Base-by-base conservation (phyloP, 2,329 filamentous ascomycete genomes). In the Esteya vermicola region DNA sequence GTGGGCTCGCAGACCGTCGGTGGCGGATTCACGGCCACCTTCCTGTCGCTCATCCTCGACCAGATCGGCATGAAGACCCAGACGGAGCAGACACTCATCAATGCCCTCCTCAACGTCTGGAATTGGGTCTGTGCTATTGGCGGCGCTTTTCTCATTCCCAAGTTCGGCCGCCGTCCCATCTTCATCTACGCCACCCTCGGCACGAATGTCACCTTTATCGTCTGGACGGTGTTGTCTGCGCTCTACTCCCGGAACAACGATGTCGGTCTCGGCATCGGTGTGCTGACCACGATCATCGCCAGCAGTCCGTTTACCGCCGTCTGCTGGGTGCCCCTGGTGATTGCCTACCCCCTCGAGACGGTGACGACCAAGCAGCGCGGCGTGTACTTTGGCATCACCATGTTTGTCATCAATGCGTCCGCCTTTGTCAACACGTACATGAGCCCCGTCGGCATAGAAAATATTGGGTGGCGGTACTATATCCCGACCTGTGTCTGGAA, bases 381-480 rank as follows among this genome's bases (percentile, higher is more conserved):
- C 40, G 53, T 63, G 49, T 56, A 59, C n/a, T 58, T 62, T 36
- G 54, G 57, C 6, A 48, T 61, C 28, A 53, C 59, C 49, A 56
- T 60, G 44, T 50, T 62, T 6, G 56, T 55, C 1, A 55, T 61
- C 19, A 52, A 57, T 4, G 53, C 61, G 42, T 58, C 59, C 27
- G 53, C 58, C n/a, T 62, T 64, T 39, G 62, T 63, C 51, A 68
- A 68, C 51, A 66, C 63, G 2, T 68, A 65, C 47, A 62, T 65
- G 26, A 62, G 62, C 46, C 60, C 62, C 6, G 54, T 61, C 47
- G 64, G 43, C 16, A 57, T 68, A 7, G 55, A 58, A 28, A 47
- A 47, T 4, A 59, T 62, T 25, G 51, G 52, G 6, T 63, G 60
- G 59, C 57, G 56, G 37, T 60, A 57, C 38, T 59, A 58, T 43